A percentile compares a stretch with the other conserved stretches of the same genome.
phyloP scores from a whole-genome alignment of 495 filamentous ascomycete species.

The Lasiosphaeria miniovina region DNA sequence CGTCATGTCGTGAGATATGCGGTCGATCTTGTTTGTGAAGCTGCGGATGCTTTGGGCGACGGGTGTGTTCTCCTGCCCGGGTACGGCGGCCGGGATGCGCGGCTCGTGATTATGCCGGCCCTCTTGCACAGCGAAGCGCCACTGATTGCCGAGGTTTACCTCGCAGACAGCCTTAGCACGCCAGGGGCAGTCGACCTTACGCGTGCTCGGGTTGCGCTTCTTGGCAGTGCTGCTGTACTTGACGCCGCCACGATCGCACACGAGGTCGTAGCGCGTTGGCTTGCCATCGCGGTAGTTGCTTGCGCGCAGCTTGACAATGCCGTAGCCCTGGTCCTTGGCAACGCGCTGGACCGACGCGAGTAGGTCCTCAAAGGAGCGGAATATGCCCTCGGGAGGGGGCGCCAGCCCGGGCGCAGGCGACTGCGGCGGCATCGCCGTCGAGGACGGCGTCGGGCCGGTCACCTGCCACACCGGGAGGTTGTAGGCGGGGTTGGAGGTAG shows the following conservation, averaged over 20 bases:
- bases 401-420: conserved; percentile 33
- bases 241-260: conserved; percentile 52
- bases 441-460: conserved; percentile 25
- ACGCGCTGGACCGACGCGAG: conserved; percentile 41
- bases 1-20: conserved; percentile 41
- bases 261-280: conserved; percentile 49
- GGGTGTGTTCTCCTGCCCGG: conserved; percentile 45
- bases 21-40: conserved; percentile 48
- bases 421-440: conserved; percentile 33
- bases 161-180: conserved; percentile 53
- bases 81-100: conserved; percentile 37
- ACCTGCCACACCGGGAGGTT: conserved; percentile 27
- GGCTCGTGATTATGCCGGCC: conserved; percentile 50
- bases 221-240: conserved; percentile 53
- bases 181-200: conserved; percentile 53
- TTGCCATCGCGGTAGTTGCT: conserved; percentile 52
- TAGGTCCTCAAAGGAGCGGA: conserved; percentile 43
- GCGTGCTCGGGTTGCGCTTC: conserved; percentile 51
- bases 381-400: conserved; percentile 50
- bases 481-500: conserved; percentile 26
- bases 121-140: conserved; percentile 48
- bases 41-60: conserved; percentile 45
- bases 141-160: conserved; percentile 48
- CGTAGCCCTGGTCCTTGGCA: conserved; percentile 50
- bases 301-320: conserved; percentile 49